Base-by-base conservation (phyloP, 768 basidiomycete species). In the Panellus pusillus region DNA sequence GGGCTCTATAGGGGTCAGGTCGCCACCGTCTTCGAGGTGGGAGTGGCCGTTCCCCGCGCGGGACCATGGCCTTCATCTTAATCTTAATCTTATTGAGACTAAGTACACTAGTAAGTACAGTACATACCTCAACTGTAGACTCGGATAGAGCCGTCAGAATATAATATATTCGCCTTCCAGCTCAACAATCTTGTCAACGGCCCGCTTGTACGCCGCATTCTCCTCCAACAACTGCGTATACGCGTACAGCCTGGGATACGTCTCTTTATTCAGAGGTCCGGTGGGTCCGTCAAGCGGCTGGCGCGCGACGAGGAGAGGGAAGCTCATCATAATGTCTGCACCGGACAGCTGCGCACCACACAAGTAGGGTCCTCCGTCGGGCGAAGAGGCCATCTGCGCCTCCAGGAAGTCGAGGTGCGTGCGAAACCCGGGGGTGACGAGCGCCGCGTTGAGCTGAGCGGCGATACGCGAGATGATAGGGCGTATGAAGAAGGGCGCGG, bases 261-360 rank as follows among this genome's bases (percentile, higher is more conserved):
- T 47, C 31, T 50, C 48, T 44, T 54, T 57, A 9, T 24, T 47
- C 36, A 56, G 19, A 2, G 32, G 39, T 8, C 18, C 14, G 31
- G 18, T 18, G 19, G 36, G 19, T 35, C 13, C 20, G 45, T 40
- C n/a, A 18, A 40, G 9, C 32, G 32, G 32, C 32, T 35, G 32
- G 32, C 32, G 27, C 20, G 42, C 41, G 6, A 24, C 19, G 14
- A 52, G 29, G 18, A 44, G 18, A 5, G 50, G 50, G 29, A 28
- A 60, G 44, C 54, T 56, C 54, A 60, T 52, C 54, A 60, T 45
- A 1, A 60, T 55, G 37, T 60, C 58, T n/a, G 58, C 58, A 6
- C 54, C 54, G 0, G 58, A 46, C 31, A 60, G 36, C 13, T 29
- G 37, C 17, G 31, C n/a, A 12, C 54, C 52, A 18, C 58, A 60